A percentile compares a stretch with the other conserved stretches of the same genome.
Conservation (phyloP, 495 filamentous ascomycete genomes). For the Paragyromitra xinjiangensis region DNA sequence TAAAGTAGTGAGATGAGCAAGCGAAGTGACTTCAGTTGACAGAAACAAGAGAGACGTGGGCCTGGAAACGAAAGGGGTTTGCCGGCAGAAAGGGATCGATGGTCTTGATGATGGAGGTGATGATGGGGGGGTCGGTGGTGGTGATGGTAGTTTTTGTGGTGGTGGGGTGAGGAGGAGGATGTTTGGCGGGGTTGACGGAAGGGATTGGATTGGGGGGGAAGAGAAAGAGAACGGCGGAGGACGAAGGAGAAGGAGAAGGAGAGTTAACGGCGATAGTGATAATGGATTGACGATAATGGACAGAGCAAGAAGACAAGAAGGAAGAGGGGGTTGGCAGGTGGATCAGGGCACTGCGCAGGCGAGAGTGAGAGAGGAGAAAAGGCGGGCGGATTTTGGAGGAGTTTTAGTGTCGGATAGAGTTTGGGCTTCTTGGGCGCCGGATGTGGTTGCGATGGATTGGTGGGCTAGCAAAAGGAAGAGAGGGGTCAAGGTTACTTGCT, state of each 20-base stretch:
- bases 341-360: conserved; percentile 47
- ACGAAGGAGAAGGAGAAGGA: conserved; percentile 37
- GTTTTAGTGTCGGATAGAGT: conserved; percentile 53
- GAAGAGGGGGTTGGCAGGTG: conserved; percentile 45
- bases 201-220: conserved; percentile 37
- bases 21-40: conserved; percentile 47
- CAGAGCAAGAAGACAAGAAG: conserved; percentile 35
- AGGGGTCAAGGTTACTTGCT: conserved; percentile 52
- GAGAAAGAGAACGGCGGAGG: conserved; percentile 38
- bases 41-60: conserved; percentile 37
- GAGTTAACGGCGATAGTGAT: conserved; percentile 46
- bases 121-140: conserved; percentile 24
- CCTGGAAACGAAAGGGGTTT: conserved; percentile 36
- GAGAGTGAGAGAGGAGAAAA: conserved; percentile 50
- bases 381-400: conserved; percentile 52
- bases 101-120: conserved; percentile 37
- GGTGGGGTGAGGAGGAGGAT: conserved; percentile 48
- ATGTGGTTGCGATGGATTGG: conserved; percentile 55
- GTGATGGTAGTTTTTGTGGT: conserved; percentile 19
- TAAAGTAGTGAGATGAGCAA: conserved; percentile 49
- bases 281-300: conserved; percentile 50
- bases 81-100: conserved; percentile 36
- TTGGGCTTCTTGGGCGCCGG: conserved; percentile 51
- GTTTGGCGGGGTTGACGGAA: conserved; percentile 54
- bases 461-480: conserved; percentile 49